Evolutionary conservation across 371 early-diverging fungal species (phyloP), one percentile per base, ranked within the genome.

Genomic region (Lichtheimia hyalospora): DNA sequence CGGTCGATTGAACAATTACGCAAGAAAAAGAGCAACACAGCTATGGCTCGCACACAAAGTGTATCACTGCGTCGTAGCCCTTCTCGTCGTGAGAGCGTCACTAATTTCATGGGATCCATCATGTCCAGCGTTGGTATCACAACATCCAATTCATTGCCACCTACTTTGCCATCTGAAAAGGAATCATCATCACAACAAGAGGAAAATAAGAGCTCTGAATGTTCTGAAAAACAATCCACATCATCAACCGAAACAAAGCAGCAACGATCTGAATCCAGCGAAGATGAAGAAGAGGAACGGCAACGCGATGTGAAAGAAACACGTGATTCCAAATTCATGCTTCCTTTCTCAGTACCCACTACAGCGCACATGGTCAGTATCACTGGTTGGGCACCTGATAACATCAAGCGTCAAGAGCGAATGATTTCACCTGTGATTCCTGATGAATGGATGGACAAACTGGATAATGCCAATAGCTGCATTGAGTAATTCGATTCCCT

Each of bases 341-440:
- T 88, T 20, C 79, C 85, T 10, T 83, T 85, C 54, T 77, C 81
- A 13, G 67, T 85, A 2, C 85, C 83, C 21, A 79, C 74, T 2
- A 69, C 68, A 18, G 67, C 72, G 15, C 73, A 76, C 28, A 70
- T 76, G 70, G 67, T 55, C 25, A 60, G 60, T 43, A 52, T 60
- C 46, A 54, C 40, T 40, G 57, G 57, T 27, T 64, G 60, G 65
- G 52, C 49, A 24, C 28, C 60, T 7, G 59, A 59, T 23, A 40
- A 56, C 16, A 25, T 23, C 21, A 54, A 59, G 52, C 56, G 57
- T 23, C 60, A 63, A 43, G 56, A 62, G 42, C 23, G 62, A 25
- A 40, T 54, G 23, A 56, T 62, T 10, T 44, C 50, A 18, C 62
- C 62, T 16, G 49, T 62, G 42, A 62, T 62, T 49, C 62, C 62